Conservation (phyloP, 805 yeast species). For the Candida multigemmis region DNA sequence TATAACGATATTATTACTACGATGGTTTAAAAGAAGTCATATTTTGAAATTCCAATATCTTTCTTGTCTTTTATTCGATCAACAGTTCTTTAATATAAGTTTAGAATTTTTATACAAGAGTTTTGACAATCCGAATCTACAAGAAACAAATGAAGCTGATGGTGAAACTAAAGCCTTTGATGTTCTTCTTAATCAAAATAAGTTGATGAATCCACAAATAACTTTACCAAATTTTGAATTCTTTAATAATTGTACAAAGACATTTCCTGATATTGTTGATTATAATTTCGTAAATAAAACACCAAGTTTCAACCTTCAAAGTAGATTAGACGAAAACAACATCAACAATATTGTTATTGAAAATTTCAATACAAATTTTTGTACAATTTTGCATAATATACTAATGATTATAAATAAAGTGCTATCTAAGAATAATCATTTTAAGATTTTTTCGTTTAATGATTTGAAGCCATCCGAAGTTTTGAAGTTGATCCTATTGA, state of each 20-base stretch:
- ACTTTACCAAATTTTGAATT: conserved; percentile 22
- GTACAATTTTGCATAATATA: conserved; percentile 41
- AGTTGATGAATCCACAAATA: conserved; percentile 29
- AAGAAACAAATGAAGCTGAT: conserved; percentile 8
- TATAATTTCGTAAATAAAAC: conserved; percentile 20
- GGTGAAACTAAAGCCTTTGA: conserved; percentile 18
- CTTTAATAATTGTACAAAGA: conserved; percentile 22
- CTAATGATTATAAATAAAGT: conserved; percentile 49
- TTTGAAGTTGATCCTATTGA: conserved; percentile 45
- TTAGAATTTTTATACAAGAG: conserved; percentile 25
- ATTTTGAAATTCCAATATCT: conserved; percentile 72
- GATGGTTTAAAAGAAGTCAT: conserved; percentile 78
- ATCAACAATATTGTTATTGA: conserved; percentile 17
- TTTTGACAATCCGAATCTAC: conserved; percentile 26
- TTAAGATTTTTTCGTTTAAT: conserved; percentile 56
- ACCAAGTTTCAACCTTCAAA: conserved; percentile 17
- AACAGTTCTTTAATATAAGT: conserved; percentile 37
- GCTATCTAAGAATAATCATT: conserved; percentile 55
- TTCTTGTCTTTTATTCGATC: conserved; percentile 64
- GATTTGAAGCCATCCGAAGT: conserved; percentile 57
- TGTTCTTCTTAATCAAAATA: conserved; percentile 24
- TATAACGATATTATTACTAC: conserved; percentile 42
- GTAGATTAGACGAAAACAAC: conserved; percentile 13
- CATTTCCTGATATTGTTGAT: conserved; percentile 6
- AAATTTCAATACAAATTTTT: conserved; percentile 31